These are phyloP conservation scores for Lavandula angustifolia DNA, from an alignment of 257 asterid genomes.

Conservation along the genomic window DNA sequence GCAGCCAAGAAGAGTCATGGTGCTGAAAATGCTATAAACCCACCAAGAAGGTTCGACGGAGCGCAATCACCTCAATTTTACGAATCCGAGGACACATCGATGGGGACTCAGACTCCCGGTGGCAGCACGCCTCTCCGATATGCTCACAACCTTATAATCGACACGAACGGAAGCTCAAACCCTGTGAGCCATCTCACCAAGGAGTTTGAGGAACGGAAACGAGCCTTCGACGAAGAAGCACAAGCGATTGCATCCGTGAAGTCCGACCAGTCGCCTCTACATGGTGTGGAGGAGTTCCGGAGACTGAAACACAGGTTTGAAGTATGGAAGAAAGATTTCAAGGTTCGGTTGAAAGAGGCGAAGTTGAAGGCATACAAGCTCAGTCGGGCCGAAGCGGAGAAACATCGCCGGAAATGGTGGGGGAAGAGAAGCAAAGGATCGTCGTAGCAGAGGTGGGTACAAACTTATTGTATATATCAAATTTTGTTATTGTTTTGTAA, in stretches of 20 bases:
- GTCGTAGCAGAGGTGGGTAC: slow-evolving; percentile 20
- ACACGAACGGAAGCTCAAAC: slow-evolving; percentile 47
- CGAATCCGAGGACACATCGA: slow-evolving; percentile 67
- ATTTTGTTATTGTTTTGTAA: slow-evolving; percentile 35
- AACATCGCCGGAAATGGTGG: slow-evolving; percentile 73
- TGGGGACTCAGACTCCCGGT: slow-evolving; percentile 64
- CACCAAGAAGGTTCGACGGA: slow-evolving; percentile 46
- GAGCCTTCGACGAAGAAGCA: slow-evolving; percentile 32
- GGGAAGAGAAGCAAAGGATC: slow-evolving; percentile 46
- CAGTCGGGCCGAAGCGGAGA: slow-evolving; percentile 56
- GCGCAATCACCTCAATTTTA: slow-evolving; percentile 59
- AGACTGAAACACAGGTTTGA: slow-evolving; percentile 65
- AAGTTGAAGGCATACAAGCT: slow-evolving; percentile 54
- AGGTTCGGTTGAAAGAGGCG: slow-evolving; percentile 61
- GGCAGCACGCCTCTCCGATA: slow-evolving; percentile 59
- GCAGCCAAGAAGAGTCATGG: slow-evolving; percentile 63
- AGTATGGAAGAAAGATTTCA: slow-evolving; percentile 75
- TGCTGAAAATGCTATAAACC: slow-evolving; percentile 42
- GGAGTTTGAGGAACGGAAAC: slow-evolving; percentile 74
- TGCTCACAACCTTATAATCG: slow-evolving; percentile 40
- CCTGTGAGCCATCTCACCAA: slow-evolving; percentile 56
- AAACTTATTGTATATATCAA: slow-evolving; percentile 31
- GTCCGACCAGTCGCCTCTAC: slow-evolving; percentile 42
- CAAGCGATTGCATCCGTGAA: slow-evolving; percentile 52
- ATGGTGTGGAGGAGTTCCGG: slow-evolving; percentile 55